phyloP scores from a whole-genome alignment of 1,284 basidiomycete genomes.

The Ceratobasidium sp. region DNA sequence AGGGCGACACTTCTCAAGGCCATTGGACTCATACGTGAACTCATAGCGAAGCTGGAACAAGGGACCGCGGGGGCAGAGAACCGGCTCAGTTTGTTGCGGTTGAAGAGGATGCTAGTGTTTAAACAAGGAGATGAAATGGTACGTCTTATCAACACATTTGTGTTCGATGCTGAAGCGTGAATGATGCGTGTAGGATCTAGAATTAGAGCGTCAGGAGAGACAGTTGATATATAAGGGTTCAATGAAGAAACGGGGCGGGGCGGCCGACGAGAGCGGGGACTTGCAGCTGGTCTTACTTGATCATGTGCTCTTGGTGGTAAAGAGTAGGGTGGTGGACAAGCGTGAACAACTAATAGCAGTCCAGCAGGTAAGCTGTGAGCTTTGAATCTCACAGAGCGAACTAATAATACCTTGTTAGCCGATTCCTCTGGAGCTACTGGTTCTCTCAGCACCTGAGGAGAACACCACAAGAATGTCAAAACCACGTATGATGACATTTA shows the following conservation, averaged over 20 bases:
- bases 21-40: slow-evolving; percentile 83
- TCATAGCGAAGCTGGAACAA: slow-evolving; percentile 89
- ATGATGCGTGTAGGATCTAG: slow-evolving; percentile 74
- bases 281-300: slow-evolving; percentile 96
- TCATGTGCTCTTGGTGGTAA: slow-evolving; percentile 95
- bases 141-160: slow-evolving; percentile 54
- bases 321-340: slow-evolving; percentile 79
- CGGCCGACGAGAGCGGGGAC: slow-evolving; percentile 85
- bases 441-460: slow-evolving; percentile 87
- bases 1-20: slow-evolving; percentile 84
- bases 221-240: slow-evolving; percentile 96
- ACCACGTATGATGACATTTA: slow-evolving; percentile 48
- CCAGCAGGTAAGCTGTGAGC: slow-evolving; percentile 83
- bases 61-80: slow-evolving; percentile 95
- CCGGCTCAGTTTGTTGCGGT: slow-evolving; percentile 89
- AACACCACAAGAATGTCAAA: slow-evolving; percentile 44
- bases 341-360: slow-evolving; percentile 95
- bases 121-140: slow-evolving; percentile 88
- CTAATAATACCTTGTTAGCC: slow-evolving; percentile 68
- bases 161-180: background rate
- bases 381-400: background rate
- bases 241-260: slow-evolving; percentile 87
- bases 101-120: slow-evolving; percentile 90
- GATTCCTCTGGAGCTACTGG: slow-evolving; percentile 94
- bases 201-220: slow-evolving; percentile 86